Evolutionary conservation across 1,284 basidiomycete genomes (phyloP).

Genomic region (Phlebopus sp.): DNA sequence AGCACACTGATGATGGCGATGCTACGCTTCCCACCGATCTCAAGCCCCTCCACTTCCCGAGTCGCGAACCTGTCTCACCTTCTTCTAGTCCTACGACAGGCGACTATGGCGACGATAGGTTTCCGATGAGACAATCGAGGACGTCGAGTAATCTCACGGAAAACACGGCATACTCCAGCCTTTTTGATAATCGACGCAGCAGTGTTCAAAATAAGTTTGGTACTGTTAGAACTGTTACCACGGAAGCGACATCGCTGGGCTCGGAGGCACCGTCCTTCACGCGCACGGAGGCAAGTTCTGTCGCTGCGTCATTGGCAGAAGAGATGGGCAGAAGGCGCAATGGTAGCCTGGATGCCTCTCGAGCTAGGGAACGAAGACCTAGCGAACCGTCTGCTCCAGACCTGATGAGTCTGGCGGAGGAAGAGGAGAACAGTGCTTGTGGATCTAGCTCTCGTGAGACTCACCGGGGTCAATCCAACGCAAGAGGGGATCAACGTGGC

Average conservation of each 20-base stretch:
- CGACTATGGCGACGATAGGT: conserved; percentile 39
- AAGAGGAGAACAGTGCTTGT: conserved; percentile 59
- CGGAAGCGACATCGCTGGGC: conserved; percentile 65
- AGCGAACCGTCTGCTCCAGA: conserved; percentile 62
- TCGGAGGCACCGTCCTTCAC: conserved; percentile 59
- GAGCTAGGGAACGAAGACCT: conserved; percentile 52
- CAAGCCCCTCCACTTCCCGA: conserved; percentile 30
- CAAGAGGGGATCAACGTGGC: conserved; percentile 12
- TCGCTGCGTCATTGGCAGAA: conserved; percentile 43
- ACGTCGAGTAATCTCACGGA: conserved; percentile 54
- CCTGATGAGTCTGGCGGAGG: conserved; percentile 67
- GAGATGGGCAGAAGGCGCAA: conserved; percentile 43
- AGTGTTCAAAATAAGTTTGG: conserved; percentile 59
- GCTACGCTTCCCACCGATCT: conserved; percentile 28
- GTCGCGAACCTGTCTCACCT: conserved; percentile 18
- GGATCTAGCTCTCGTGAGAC: conserved; percentile 34
- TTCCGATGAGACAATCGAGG: conserved; percentile 44
- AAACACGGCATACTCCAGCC: conserved; percentile 58
- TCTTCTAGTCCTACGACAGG: conserved; percentile 19
- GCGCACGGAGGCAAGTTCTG: conserved; percentile 56
- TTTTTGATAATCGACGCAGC: conserved; percentile 52
- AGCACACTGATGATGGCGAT: conserved; percentile 26
- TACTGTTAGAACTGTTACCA: conserved; percentile 75
- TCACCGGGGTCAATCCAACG: conserved; percentile 25
- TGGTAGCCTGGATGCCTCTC: conserved; percentile 30